Percentiles rank a stretch among this genome's conserved stretches.
Evolutionary conservation across 805 yeast genomes (phyloP).

Genomic region (Kodamaea kaohsiungensis): DNA sequence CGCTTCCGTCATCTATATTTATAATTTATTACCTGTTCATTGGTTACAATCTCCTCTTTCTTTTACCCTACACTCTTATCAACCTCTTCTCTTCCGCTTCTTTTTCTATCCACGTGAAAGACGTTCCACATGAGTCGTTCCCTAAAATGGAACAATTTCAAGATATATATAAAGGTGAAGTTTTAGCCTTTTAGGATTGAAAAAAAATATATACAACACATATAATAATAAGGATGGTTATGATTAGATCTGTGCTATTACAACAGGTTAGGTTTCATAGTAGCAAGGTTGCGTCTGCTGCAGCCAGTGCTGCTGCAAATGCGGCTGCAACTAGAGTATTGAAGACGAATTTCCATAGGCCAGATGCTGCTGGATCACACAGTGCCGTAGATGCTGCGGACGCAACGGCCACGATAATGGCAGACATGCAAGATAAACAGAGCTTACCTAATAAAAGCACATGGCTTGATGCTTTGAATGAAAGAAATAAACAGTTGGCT

Average conservation of each 20-base stretch:
- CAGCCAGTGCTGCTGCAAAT: neutral
- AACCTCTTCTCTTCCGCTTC: too few species aligned
- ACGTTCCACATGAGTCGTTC: neutral
- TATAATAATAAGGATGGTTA: neutral
- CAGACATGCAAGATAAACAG: constrained; percentile 58
- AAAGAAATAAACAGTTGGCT: constrained; percentile 65
- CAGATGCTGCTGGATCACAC: constrained; percentile 41
- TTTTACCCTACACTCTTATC: too few species aligned
- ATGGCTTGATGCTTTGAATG: constrained; percentile 84
- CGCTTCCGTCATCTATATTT: neutral
- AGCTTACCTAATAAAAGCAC: constrained; percentile 55
- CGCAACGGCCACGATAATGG: constrained; percentile 68
- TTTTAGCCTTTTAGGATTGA: neutral
- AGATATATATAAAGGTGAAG: neutral
- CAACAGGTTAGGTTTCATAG: neutral
- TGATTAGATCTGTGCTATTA: neutral
- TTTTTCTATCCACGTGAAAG: neutral
- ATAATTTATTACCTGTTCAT: neutral
- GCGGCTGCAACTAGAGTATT: neutral
- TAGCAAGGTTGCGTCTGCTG: constrained; percentile 1
- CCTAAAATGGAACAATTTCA: neutral
- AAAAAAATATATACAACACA: too few species aligned
- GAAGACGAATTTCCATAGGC: constrained; percentile 24
- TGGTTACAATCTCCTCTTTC: neutral
- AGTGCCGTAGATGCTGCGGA: constrained; percentile 68